Base-by-base conservation (phyloP, 768 basidiomycete genomes). In the Suillus placidus region DNA sequence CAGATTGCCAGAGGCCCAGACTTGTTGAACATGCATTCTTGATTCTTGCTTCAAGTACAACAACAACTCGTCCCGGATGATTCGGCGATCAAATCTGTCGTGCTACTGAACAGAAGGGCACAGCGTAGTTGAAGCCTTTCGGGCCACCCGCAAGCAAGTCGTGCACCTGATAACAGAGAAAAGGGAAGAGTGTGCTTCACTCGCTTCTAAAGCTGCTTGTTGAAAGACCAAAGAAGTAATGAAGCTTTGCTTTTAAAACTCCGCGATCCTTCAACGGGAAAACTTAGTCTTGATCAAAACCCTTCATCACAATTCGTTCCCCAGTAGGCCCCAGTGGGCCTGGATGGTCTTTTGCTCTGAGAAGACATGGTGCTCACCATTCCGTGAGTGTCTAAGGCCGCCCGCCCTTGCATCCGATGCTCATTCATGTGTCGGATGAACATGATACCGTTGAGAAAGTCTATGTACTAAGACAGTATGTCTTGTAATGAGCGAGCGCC, bases 131-230 rank as follows among this genome's bases (percentile, higher is more conserved):
- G 4, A 18, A 7, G 30, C 26, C 4, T 30, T 26, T 26, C 6
- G 9, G 26, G 26, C 18, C 10, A 42, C 42, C 12, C 26, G 2
- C 18, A 10, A 30, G 38, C 16, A 12, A 60, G 10, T 18, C 18
- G 16, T 20, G 18, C 26, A 60, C 40, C 26, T 60, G 58, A 30
- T 40, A 32, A 42, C 26, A 13, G 26, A 60, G 40, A 60, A 58
- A 60, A 60, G 58, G 58, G 38, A 60, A 42, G 26, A 42, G 26
- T 42, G 26, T 42, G 38, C 26, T 60, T 60, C 40, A 42, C 26
- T 34, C 54, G 37, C 14, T 16, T 38, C 35, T 37, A 37, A 56
- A 13, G 34, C 34, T 57, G 56, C 23, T 58, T 10, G 16, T 6
- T n/a, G 18, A 12, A 42, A 6, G 38, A 30, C 58, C 16, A 42